These are phyloP conservation scores for Pleurotus platypus DNA, from an alignment of 768 basidiomycete species.

Conservation along the genomic window DNA sequence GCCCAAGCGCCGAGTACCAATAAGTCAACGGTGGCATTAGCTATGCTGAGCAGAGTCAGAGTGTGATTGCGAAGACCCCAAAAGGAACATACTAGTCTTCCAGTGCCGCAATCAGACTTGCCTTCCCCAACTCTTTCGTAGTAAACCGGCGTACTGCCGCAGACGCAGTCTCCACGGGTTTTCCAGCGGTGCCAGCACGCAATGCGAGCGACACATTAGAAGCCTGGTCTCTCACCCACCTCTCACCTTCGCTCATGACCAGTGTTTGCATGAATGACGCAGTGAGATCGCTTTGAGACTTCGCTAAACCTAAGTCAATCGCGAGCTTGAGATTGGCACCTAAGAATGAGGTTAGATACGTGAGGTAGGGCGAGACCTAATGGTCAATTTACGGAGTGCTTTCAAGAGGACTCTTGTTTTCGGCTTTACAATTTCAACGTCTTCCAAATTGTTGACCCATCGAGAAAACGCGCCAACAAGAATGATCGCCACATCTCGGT, in stretches of 20 bases:
- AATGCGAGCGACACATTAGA: slow-evolving; percentile 68
- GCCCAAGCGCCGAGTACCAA: slow-evolving; percentile 83
- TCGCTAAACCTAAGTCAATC: slow-evolving; percentile 83
- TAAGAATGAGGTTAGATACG: slow-evolving; percentile 15
- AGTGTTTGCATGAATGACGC: slow-evolving; percentile 93
- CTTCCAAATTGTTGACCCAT: slow-evolving; percentile 86
- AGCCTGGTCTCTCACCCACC: slow-evolving; percentile 77
- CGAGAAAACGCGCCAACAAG: slow-evolving; percentile 89
- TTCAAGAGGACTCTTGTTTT: slow-evolving; percentile 73
- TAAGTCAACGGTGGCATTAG: slow-evolving; percentile 87
- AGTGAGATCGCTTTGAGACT: slow-evolving; percentile 78
- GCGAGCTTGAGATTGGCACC: slow-evolving; percentile 88
- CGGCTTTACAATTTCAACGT: slow-evolving; percentile 67
- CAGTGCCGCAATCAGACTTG: slow-evolving; percentile 71
- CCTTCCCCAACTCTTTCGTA: slow-evolving; percentile 79
- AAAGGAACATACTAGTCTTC: slow-evolving; percentile 78
- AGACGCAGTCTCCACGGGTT: slow-evolving; percentile 75
- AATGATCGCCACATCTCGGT: slow-evolving; percentile 82
- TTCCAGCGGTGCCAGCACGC: slow-evolving; percentile 58
- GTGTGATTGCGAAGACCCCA: not conserved
- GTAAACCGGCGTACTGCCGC: slow-evolving; percentile 82
- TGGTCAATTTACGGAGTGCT: slow-evolving; percentile 57
- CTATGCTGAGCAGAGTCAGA: slow-evolving; percentile 47
- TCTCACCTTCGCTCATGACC: slow-evolving; percentile 94
- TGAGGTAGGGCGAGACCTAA: slow-evolving; percentile 3